phyloP scores from a whole-genome alignment of 805 yeast species.

The Wickerhamiella alocasiicola region DNA sequence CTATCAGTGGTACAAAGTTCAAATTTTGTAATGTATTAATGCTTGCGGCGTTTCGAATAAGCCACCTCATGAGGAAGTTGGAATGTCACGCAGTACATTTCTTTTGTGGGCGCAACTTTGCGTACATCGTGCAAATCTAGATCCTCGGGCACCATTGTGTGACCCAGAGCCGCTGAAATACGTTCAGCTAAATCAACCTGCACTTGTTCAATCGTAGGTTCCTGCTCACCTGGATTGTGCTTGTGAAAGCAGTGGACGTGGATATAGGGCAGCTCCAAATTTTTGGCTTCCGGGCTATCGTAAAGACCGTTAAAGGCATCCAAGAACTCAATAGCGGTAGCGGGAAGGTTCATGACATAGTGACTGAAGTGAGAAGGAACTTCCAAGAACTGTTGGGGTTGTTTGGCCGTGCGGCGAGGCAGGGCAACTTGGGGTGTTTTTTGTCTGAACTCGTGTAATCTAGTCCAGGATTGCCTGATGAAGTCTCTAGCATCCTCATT shows the following conservation, averaged over 20 bases:
- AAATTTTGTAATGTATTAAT: too few relatives aligned
- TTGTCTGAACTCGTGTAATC: constrained; percentile 37
- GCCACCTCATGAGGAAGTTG: constrained; percentile 37
- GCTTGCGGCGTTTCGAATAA: constrained; percentile 11
- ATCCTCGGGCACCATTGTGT: constrained; percentile 33
- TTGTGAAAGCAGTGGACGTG: constrained; percentile 92
- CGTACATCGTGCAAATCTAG: constrained; percentile 73
- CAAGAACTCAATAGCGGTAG: constrained; percentile 72
- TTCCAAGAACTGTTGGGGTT: constrained; percentile 16
- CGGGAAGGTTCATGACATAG: constrained; percentile 94
- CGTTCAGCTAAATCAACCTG: constrained; percentile 51
- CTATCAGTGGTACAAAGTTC: too few relatives aligned
- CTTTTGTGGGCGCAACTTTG: constrained; percentile 91
- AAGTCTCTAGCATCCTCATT: constrained; percentile 78
- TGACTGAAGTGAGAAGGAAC: constrained; percentile 49
- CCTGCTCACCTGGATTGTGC: constrained; percentile 60
- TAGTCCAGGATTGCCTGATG: constrained; percentile 46
- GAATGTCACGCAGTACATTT: constrained; percentile 86
- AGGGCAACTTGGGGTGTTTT: constrained; percentile 28
- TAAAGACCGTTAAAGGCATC: constrained; percentile 69
- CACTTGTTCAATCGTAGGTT: constrained; percentile 57
- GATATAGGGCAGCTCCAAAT: constrained; percentile 54
- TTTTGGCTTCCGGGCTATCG: constrained; percentile 30
- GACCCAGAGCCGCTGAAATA: constrained; percentile 36
- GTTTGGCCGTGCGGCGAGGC: constrained; percentile 17